Evolutionary conservation across 2,329 filamentous ascomycete genomes (phyloP), one percentile per base, ranked within the genome.

Genomic region (Ophiostoma montium): DNA sequence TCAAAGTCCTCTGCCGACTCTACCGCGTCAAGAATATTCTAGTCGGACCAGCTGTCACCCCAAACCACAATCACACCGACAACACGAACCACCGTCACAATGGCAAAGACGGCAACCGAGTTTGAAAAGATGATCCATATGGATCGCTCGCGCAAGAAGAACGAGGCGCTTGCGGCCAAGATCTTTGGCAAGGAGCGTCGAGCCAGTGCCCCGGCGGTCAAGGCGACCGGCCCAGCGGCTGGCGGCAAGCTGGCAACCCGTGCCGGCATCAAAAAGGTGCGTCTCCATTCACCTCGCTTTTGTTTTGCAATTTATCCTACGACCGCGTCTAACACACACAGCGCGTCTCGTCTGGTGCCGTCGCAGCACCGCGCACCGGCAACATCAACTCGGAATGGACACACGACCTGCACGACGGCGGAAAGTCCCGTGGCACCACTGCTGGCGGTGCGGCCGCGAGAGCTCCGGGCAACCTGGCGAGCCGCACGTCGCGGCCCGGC

Each of bases 211-310:
- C 23, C 23, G 23, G 5, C 23, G 23, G 30, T 23, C 13, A 42
- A 42, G 39, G 39, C 39, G 13, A 15, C 23, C 59, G 72, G 67
- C 12, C 67, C 80, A 3, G 18, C 36, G 23, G 49, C 35, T 15
- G 46, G 53, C 2, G 69, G 78, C 58, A 77, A 77, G 3, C 74
- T 88, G 46, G 78, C 84, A 49, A 84, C 80, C 64, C 76, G 84
- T 62, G 79, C 84, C 51, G 84, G 84, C 35, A 71, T 88, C 46
- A 78, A 76, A 59, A 88, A 88, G 76, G 80, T 80, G 70, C 50
- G 59, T 54, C 10, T 27, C 13, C 6, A 39, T 10, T 35, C 9
- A n/a, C n/a, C n/a, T n/a, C n/a, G n/a, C n/a, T n/a, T n/a, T n/a
- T n/a, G n/a, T n/a, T n/a, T n/a, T n/a, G n/a, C n/a, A n/a, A n/a